A percentile compares a stretch with the other conserved stretches of the same genome.
Conservation (phyloP, 2,329 filamentous ascomycete species). For the Aulographum hederae region DNA sequence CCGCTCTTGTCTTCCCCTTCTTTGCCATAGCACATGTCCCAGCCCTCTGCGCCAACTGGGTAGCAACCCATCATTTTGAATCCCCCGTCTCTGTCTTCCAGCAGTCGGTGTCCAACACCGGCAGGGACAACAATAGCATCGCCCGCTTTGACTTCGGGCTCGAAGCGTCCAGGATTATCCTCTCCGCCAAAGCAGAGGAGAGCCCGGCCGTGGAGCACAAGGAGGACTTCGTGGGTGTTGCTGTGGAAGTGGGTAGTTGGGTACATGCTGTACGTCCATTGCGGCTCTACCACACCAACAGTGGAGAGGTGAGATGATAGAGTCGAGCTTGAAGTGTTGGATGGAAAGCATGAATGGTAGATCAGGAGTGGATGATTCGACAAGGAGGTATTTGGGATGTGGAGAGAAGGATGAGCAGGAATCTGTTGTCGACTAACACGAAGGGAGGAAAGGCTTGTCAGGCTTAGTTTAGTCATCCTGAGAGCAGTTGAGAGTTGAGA, state of each 20-base stretch:
- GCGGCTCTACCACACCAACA: conserved; percentile 37
- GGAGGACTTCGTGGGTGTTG: conserved; percentile 48
- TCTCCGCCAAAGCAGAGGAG: conserved; percentile 49
- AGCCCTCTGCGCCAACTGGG: conserved; percentile 34
- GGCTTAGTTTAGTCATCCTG: no score
- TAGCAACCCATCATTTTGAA: conserved; percentile 55
- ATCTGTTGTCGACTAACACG: conserved; percentile 41
- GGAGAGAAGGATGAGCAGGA: conserved; percentile 32
- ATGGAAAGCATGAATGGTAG: conserved; percentile 41
- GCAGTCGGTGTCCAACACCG: conserved; percentile 43
- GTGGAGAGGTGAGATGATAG: conserved; percentile 38
- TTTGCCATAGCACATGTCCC: conserved; percentile 57
- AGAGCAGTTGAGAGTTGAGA: no score
- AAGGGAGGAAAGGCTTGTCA: conserved; percentile 14
- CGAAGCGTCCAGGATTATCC: conserved; percentile 36
- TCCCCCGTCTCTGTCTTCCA: conserved; percentile 36
- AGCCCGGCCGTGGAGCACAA: conserved; percentile 38
- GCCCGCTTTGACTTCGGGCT: conserved; percentile 35
- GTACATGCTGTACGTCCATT: conserved; percentile 57
- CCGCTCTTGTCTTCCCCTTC: conserved; percentile 28
- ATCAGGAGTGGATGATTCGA: conserved; percentile 45
- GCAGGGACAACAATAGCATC: conserved; percentile 49
- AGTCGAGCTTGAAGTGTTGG: conserved; percentile 22
- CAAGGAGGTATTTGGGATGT: conserved; percentile 46
- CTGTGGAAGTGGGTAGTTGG: conserved; percentile 46